phyloP scores from a whole-genome alignment of 805 yeast species.

The Candida cerambycidarum region DNA sequence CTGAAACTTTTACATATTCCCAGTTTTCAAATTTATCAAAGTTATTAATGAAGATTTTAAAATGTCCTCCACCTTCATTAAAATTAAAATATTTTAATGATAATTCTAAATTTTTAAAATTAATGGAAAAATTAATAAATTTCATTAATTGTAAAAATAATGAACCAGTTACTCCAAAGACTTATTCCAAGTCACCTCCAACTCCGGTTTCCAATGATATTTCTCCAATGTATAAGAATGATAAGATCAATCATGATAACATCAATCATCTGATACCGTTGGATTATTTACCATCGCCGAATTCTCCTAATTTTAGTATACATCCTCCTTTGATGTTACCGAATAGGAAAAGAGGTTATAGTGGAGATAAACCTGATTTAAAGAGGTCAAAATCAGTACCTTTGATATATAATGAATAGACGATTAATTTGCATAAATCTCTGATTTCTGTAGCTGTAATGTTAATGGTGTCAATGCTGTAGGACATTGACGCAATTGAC shows the following conservation, averaged over 20 bases:
- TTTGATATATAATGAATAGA: conserved; percentile 9
- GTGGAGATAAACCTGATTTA: conserved; percentile 14
- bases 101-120: conserved; percentile 31
- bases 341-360: conserved; percentile 9
- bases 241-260: background rate
- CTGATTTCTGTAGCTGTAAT: background rate
- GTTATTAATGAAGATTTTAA: conserved; percentile 32
- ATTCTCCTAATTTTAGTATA: conserved; percentile 13
- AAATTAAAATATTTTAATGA: conserved; percentile 46
- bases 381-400: conserved; percentile 27
- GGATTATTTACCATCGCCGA: conserved; percentile 16
- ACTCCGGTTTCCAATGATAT: conserved; percentile 27
- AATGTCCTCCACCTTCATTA: conserved; percentile 47
- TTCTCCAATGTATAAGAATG: conserved; percentile 17
- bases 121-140: conserved; percentile 36
- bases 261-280: no score
- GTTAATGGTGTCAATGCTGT: background rate
- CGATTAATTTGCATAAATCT: no score
- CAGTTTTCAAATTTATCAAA: conserved; percentile 20
- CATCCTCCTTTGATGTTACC: conserved; percentile 17
- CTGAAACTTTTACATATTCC: conserved; percentile 15
- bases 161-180: conserved; percentile 33
- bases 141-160: conserved; percentile 27
- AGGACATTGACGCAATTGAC: no score
- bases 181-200: conserved; percentile 22